These are phyloP conservation scores for Voacanga thouarsii DNA, from an alignment of 257 asterid species.

Conservation along the genomic window DNA sequence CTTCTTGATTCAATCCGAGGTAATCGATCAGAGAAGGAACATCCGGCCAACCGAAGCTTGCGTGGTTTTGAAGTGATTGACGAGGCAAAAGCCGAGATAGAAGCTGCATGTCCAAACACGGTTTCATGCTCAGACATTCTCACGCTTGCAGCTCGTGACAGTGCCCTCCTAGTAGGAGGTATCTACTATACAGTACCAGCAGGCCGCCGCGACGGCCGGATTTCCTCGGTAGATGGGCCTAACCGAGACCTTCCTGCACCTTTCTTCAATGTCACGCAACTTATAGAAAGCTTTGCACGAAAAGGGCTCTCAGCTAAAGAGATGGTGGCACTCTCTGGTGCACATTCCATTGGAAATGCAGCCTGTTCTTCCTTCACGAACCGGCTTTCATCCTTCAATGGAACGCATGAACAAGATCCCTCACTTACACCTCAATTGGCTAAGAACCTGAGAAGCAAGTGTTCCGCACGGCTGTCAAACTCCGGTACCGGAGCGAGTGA, in stretches of 20 bases:
- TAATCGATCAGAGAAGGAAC: conserved; percentile 22
- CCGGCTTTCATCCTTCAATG: conserved; percentile 26
- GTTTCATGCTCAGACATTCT: conserved; percentile 46
- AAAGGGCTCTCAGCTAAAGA: conserved; percentile 39
- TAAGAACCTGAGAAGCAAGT: conserved; percentile 6
- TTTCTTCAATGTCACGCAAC: conserved; percentile 18
- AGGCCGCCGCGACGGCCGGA: conserved; percentile 38
- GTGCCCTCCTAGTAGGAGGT: conserved; percentile 25
- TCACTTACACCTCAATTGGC: conserved; percentile 25
- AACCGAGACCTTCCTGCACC: conserved; percentile 25
- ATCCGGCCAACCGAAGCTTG: conserved; percentile 26
- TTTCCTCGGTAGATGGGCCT: conserved; percentile 22
- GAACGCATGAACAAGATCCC: conserved; percentile 28
- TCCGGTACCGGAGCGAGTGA: neutral
- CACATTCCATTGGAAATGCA: conserved; percentile 43
- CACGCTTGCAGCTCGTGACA: conserved; percentile 41
- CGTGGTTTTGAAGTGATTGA: conserved; percentile 51
- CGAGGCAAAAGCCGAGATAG: conserved; percentile 31
- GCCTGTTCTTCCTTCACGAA: conserved; percentile 27
- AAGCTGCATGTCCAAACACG: conserved; percentile 35
- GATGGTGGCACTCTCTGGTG: conserved; percentile 49
- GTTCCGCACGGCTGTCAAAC: conserved; percentile 1
- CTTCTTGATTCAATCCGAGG: conserved; percentile 32
- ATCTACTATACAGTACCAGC: conserved; percentile 36
- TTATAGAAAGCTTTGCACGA: conserved; percentile 21